A percentile compares a stretch with the other conserved stretches of the same genome.
Evolutionary conservation across 2,329 filamentous ascomycete species (phyloP).

Genomic region (Colletotrichum sp.): DNA sequence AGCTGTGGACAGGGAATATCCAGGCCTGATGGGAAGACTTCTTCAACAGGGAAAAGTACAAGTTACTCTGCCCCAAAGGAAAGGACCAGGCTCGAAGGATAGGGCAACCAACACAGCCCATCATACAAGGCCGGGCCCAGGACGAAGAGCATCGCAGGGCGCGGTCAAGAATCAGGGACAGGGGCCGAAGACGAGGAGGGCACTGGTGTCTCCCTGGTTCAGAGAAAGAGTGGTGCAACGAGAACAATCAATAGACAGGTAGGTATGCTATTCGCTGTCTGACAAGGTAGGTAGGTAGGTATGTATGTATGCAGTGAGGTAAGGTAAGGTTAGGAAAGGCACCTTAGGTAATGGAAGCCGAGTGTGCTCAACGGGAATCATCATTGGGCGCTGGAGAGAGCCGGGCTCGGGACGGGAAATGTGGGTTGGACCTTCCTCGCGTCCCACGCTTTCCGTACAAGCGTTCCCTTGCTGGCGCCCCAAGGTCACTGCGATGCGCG

Average conservation of each 20-base stretch:
- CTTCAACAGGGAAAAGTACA: not conserved
- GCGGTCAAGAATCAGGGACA: not conserved
- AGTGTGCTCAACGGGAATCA: not conserved
- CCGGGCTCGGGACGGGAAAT: not conserved
- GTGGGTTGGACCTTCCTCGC: not conserved
- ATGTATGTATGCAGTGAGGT: not conserved
- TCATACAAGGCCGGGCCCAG: not conserved
- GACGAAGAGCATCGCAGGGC: not conserved
- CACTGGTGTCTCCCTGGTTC: not conserved
- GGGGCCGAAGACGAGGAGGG: not conserved
- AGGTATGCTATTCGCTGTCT: too few relatives aligned
- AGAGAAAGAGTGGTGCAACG: not conserved
- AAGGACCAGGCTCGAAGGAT: not conserved
- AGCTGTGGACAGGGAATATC: not conserved
- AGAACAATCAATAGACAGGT: not conserved
- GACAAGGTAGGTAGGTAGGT: too few relatives aligned
- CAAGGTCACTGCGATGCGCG: not conserved
- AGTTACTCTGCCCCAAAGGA: not conserved
- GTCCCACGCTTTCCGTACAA: not conserved
- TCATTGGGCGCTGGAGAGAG: not conserved
- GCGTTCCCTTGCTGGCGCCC: not conserved
- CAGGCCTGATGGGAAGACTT: not conserved
- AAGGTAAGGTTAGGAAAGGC: not conserved
- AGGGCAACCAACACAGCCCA: not conserved
- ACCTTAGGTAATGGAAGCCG: not conserved